Evolutionary conservation across 1,284 basidiomycete genomes (phyloP).

Genomic region (Puccinia triticina): DNA sequence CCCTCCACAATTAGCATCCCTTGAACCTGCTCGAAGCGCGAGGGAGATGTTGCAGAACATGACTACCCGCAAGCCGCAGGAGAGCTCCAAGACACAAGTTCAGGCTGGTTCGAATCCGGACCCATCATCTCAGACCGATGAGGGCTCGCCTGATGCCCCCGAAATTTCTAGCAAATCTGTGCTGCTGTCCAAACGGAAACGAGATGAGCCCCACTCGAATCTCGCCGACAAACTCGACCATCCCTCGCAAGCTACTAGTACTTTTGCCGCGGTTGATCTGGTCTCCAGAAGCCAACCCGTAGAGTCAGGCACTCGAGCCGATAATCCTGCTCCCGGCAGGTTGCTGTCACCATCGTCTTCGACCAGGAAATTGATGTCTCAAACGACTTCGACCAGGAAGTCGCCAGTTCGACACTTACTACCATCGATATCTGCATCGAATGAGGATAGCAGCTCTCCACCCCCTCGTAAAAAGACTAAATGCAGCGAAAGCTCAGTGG

Average conservation of each 20-base stretch:
- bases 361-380: background rate
- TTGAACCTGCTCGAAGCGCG: slow-evolving; percentile 4
- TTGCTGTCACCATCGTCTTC: background rate
- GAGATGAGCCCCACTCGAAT: slow-evolving; percentile 8
- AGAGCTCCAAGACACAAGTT: background rate
- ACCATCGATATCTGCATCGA: background rate
- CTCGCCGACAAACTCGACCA: background rate
- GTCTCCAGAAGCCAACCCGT: background rate
- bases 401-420: slow-evolving; percentile 3
- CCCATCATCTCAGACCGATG: background rate
- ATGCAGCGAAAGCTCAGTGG: background rate
- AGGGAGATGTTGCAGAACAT: slow-evolving; percentile 24
- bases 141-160: background rate
- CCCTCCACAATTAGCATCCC: background rate
- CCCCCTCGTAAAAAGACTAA: slow-evolving; percentile 29
- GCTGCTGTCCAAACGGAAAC: background rate
- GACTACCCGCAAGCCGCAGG: slow-evolving; percentile 1
- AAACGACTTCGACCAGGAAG: background rate
- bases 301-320: background rate
- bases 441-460: background rate
- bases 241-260: slow-evolving; percentile 2
- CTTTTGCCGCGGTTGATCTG: background rate
- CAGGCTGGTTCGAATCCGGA: background rate
- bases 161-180: background rate
- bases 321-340: too few relatives aligned